Conservation (phyloP, 176 grass and related monocot species). For the Triticum dicoccoides region DNA sequence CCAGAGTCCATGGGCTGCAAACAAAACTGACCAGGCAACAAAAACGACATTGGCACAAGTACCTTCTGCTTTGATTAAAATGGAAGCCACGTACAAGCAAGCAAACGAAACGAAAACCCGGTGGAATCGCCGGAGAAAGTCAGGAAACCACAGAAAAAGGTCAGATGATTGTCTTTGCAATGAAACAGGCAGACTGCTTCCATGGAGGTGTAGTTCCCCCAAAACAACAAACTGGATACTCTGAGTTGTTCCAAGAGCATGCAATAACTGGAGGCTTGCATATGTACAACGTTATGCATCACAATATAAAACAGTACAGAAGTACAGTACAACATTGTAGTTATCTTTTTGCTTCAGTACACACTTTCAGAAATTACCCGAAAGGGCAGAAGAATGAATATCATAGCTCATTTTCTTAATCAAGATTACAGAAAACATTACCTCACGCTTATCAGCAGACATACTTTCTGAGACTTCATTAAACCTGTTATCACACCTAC, state of each 20-base stretch:
- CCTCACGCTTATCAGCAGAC: conserved; percentile 89
- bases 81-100: too few relatives aligned
- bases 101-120: too few relatives aligned
- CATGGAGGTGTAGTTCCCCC: neutral
- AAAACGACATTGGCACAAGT: too few relatives aligned
- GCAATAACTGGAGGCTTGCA: conserved; percentile 4
- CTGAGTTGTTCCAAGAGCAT: conserved; percentile 5
- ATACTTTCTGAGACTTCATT: conserved; percentile 91
- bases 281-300: neutral
- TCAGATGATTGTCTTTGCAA: too few relatives aligned
- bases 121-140: too few relatives aligned
- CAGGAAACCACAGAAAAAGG: too few relatives aligned
- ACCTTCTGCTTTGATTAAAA: too few relatives aligned
- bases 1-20: too few relatives aligned
- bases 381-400: neutral
- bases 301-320: neutral
- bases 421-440: conserved; percentile 47
- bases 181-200: too few relatives aligned
- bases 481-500: conserved; percentile 94
- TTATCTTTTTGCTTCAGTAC: conserved; percentile 16
- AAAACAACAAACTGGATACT: neutral
- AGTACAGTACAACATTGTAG: conserved; percentile 9
- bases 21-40: too few relatives aligned
- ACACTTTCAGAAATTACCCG: conserved; percentile 15
- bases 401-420: conserved; percentile 16